Evolutionary conservation across 805 yeast genomes (phyloP), one percentile per base, ranked within the genome.

Genomic region (Candida berthetii): DNA sequence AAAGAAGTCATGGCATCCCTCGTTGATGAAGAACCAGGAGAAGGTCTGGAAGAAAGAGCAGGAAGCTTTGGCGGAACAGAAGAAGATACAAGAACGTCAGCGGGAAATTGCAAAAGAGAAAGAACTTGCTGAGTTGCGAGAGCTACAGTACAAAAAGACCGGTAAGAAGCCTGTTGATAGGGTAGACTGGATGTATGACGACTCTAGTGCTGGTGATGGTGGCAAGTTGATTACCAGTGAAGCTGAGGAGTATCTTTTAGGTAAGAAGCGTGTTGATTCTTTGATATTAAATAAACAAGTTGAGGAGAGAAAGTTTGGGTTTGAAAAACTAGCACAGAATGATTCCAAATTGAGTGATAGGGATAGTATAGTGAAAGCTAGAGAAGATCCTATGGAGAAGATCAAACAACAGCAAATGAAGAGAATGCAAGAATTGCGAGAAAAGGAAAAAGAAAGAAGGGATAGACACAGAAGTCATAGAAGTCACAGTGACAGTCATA

Each of bases 1-100:
- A 42, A 85, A 91, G 65, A 91, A 91, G 60, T 91, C 98, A 46
- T 91, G 98, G 99, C 88, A 91, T 61, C 97, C 99, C 3, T 90
- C 84, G 37, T 69, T 87, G 39, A 68, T 85, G 57, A 85, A 83
- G 58, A 91, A 91, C 68, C 88, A 82, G 62, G 82, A 81, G 49
- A 85, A 82, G 54, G 90, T 91, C 29, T 84, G 95, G 91, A 72
- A 79, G 48, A 71, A 69, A 41, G 97, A 93, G 55, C 89, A 86
- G 55, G 82, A 82, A 33, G 80, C 84, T 8, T 64, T 87, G 7
- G 74, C 74, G n/a, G 95, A 86, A 53, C 74, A 81, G 37, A 74
- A 75, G 49, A 74, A 75, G 53, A 77, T 82, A 28, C 72, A 78
- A 45, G 81, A 81, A 51, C 64, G 83, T 25, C 78, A 78, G 46